Evolutionary conservation across 2,329 filamentous ascomycete species (phyloP), one percentile per base, ranked within the genome.

Genomic region (Trichoderma hamatum): DNA sequence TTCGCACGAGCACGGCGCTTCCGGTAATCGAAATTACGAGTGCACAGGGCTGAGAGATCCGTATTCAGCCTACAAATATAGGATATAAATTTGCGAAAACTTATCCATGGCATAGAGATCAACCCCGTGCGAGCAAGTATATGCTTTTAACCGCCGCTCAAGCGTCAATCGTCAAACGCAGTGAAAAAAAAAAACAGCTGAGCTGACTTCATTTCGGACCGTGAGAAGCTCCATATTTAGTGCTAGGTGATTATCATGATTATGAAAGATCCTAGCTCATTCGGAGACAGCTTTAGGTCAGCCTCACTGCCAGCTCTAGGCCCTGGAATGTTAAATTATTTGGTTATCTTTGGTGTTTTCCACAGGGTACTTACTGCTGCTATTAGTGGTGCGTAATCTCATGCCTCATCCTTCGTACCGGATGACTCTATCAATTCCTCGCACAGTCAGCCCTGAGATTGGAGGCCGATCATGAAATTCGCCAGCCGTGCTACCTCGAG

Each of bases 151-250:
- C 2, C n/a, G 46, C n/a, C 46, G 46, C 43, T 49, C 49, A 28
- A 28, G n/a, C n/a, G 43, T 34, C 21, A 36, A 24, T 7, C 32
- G 14, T 52, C 60, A 63, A 52, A 16, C 21, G 32, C 30, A 28
- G 32, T 14, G 46, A 19, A 60, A 13, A 60, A 60, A 32, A 32
- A 39, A 43, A 43, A 10, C 19, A 43, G 32, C 60, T 63, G 24
- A 52, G 49, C 49, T 52, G 52, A 36, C 51, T 54, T 62, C 59
- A 62, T 62, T 62, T 49, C 59, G 59, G 59, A 62, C 24, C 43
- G 30, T 16, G 28, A 62, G 14, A 21, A 28, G 59, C 24, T 65
- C 62, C 62, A 55, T 56, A 51, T 16, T 43, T 55, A 34, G 46
- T 49, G 36, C 36, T 66, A 14, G 32, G 16, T 55, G 49, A 64